Percentiles rank a stretch among this genome's conserved stretches.
Evolutionary conservation across 73 alveolate species (phyloP).

Genomic region (Paramecium bursaria): DNA sequence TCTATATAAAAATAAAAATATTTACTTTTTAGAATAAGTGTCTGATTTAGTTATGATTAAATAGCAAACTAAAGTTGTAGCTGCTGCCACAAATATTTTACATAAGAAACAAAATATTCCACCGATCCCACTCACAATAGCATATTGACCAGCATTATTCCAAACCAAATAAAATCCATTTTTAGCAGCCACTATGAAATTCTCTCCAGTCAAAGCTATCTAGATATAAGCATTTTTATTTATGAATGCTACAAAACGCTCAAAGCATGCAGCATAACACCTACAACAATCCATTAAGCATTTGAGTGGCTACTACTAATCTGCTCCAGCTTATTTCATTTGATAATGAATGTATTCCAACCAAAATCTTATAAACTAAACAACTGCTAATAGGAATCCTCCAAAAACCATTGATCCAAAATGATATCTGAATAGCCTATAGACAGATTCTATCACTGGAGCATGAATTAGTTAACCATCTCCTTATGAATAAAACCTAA

Average conservation of each 20-base stretch:
- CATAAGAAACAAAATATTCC: constrained; percentile 89
- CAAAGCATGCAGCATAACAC: constrained; percentile 92
- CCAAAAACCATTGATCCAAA: constrained; percentile 89
- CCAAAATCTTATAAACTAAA: constrained; percentile 67
- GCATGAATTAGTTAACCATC: constrained; percentile 41
- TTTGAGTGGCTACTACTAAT: constrained; percentile 52
- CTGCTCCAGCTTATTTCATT: constrained; percentile 70
- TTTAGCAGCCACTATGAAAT: constrained; percentile 92
- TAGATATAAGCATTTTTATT: constrained; percentile 95
- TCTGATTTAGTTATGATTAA: constrained; percentile 76
- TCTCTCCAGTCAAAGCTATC: constrained; percentile 92
- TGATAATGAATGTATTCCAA: constrained; percentile 69
- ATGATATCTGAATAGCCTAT: constrained; percentile 81
- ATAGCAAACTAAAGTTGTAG: constrained; percentile 84
- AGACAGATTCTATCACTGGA: constrained; percentile 56
- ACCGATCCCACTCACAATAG: constrained; percentile 87
- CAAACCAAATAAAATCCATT: constrained; percentile 88
- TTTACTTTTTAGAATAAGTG: constrained; percentile 76
- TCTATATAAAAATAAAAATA: too few species aligned
- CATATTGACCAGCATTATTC: constrained; percentile 91
- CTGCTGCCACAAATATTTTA: constrained; percentile 84
- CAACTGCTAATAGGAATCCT: constrained; percentile 80
- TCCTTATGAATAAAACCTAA: constrained; percentile 15
- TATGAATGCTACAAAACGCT: constrained; percentile 84
- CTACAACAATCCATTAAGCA: constrained; percentile 82